Conservation (phyloP, 1,139 yeast species). For the Suhomyces terraborum region DNA sequence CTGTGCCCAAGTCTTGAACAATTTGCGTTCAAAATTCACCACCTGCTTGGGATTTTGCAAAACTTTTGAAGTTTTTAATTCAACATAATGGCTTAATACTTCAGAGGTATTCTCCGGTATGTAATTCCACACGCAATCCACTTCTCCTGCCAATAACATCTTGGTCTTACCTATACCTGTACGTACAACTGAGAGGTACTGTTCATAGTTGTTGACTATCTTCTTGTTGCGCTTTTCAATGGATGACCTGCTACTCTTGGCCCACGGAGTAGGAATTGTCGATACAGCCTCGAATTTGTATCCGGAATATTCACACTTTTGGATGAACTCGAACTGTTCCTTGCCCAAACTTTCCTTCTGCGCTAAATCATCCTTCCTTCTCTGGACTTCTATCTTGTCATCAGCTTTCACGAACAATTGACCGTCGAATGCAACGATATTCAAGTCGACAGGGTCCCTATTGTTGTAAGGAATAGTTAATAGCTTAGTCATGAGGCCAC, state of each 20-base stretch:
- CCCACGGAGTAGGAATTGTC: constrained; percentile 78
- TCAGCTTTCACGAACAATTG: constrained; percentile 80
- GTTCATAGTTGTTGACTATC: constrained; percentile 69
- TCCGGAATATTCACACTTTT: constrained; percentile 62
- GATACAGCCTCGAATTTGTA: constrained; percentile 84
- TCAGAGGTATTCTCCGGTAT: constrained; percentile 53
- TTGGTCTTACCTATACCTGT: constrained; percentile 80
- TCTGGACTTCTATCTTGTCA: constrained; percentile 38
- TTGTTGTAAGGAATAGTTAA: constrained; percentile 61
- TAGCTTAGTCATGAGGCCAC: constrained; percentile 77
- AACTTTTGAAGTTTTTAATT: constrained; percentile 70
- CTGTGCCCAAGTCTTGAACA: constrained; percentile 89
- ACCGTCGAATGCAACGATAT: constrained; percentile 70
- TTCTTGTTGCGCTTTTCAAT: constrained; percentile 65
- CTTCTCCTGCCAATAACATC: constrained; percentile 82
- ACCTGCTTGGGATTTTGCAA: constrained; percentile 57
- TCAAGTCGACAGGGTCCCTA: constrained; percentile 61
- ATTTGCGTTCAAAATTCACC: constrained; percentile 66
- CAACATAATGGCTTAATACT: constrained; percentile 75
- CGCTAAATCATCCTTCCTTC: constrained; percentile 27
- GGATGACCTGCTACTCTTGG: constrained; percentile 59
- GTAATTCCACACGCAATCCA: constrained; percentile 86
- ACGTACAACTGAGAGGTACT: constrained; percentile 73
- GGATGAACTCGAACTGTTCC: constrained; percentile 36
- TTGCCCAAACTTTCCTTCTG: constrained; percentile 29